Evolutionary conservation across 352 stramenopile genomes (phyloP), one percentile per base, ranked within the genome.

Genomic region (Pythium inflatum): DNA sequence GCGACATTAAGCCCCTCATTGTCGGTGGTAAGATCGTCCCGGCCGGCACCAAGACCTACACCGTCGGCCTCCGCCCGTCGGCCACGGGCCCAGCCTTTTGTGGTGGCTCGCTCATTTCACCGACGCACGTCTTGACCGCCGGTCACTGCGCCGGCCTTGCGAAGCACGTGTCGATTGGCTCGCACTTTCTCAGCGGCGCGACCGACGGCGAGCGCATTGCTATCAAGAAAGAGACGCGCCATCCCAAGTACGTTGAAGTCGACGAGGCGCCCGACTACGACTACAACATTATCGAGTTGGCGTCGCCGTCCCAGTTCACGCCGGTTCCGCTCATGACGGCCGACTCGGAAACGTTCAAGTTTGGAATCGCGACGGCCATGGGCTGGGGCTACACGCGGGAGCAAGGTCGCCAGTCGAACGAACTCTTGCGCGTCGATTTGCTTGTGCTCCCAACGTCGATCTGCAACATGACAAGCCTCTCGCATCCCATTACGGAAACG

Each of bases 31-130:
- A 58, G 8, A 71, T 78, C 31, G 78, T 86, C 6, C 78, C 79
- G 30, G 48, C 58, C 2, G 79, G 79, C 1, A 77, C 70, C 43
- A 82, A 86, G 69, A 85, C 73, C 45, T 90, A 84, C 71, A 79
- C 72, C 1, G 76, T 63, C 16, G 79, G 81, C 38, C 62, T 89
- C 11, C 79, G 79, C n/a, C 33, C 54, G 36, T 76, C 76, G 4
- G 61, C 64, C 7, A 70, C 70, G n/a, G 77, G 71, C 33, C 75
- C 4, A n/a, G 18, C 13, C n/a, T 13, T 31, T 6, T 53, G 45
- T 24, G 45, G 45, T 16, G 45, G 49, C 27, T 38, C 49, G 49
- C 45, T 53, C 45, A 53, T 53, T 24, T 33, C 45, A 24, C n/a
- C 45, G n/a, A 53, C 45, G 13, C 45, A 53, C 45, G 45, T 53